Percentiles rank a stretch among this genome's conserved stretches.
Evolutionary conservation across 495 filamentous ascomycete species (phyloP).

Genomic region (Lindgomyces ingoldianus): DNA sequence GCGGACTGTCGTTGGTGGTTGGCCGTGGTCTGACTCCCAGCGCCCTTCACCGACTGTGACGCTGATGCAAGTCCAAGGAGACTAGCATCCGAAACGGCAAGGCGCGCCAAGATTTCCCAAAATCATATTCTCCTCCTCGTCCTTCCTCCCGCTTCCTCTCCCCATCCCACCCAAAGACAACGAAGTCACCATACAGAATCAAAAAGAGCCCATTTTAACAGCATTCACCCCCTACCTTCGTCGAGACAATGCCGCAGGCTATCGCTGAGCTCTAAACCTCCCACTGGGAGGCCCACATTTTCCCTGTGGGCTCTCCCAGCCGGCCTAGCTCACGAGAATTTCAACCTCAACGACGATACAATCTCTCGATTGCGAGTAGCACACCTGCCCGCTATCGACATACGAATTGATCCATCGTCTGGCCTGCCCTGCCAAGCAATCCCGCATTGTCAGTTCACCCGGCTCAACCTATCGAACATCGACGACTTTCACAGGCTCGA

Average conservation of each 20-base stretch:
- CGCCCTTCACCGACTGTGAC: slow-evolving; percentile 15
- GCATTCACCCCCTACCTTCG: slow-evolving; percentile 58
- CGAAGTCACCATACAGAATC: slow-evolving; percentile 62
- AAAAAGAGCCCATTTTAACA: slow-evolving; percentile 32
- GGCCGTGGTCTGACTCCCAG: slow-evolving; percentile 16
- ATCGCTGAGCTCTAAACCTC: slow-evolving; percentile 90
- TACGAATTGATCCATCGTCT: slow-evolving; percentile 25
- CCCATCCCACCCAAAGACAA: slow-evolving; percentile 54
- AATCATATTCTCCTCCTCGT: background rate
- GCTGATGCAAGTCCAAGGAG: slow-evolving; percentile 4
- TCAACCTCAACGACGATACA: slow-evolving; percentile 81
- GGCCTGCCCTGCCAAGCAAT: slow-evolving; percentile 23
- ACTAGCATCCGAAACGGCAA: background rate
- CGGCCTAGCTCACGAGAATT: slow-evolving; percentile 70
- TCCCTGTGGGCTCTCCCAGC: slow-evolving; percentile 77
- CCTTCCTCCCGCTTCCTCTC: slow-evolving; percentile 1
- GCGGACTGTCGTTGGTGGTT: slow-evolving; percentile 1
- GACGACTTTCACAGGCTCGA: slow-evolving; percentile 32
- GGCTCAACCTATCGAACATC: slow-evolving; percentile 25
- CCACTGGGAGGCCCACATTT: slow-evolving; percentile 71
- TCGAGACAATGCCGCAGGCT: slow-evolving; percentile 84
- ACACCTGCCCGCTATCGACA: slow-evolving; percentile 19
- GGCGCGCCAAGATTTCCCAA: slow-evolving; percentile 9
- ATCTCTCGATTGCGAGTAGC: slow-evolving; percentile 55
- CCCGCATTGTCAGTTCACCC: slow-evolving; percentile 30